A percentile compares a stretch with the other conserved stretches of the same genome.
Evolutionary conservation across 2,329 filamentous ascomycete genomes (phyloP).

Genomic region (Rosellinia necatrix): DNA sequence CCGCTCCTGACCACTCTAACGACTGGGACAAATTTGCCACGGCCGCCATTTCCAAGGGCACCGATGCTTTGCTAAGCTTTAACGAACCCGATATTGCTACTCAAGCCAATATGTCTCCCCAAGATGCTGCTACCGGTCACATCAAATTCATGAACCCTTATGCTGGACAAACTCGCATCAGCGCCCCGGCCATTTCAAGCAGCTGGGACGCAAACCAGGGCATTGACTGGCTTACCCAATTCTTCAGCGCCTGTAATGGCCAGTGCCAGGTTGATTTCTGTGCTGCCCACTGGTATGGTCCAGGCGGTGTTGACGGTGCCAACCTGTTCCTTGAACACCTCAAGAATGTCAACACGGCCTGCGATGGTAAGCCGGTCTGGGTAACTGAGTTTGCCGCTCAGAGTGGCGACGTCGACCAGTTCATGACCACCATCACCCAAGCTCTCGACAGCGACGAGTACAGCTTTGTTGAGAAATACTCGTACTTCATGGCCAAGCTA

Average conservation of each 20-base stretch:
- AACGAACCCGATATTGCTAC: constrained; percentile 69
- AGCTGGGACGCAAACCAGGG: constrained; percentile 55
- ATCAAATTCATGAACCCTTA: constrained; percentile 61
- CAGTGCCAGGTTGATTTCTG: constrained; percentile 64
- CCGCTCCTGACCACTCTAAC: constrained; percentile 47
- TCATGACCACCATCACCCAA: constrained; percentile 55
- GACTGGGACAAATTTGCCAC: constrained; percentile 58
- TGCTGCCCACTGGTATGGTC: constrained; percentile 67
- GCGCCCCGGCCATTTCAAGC: constrained; percentile 67
- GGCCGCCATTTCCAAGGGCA: constrained; percentile 57
- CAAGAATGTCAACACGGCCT: constrained; percentile 49
- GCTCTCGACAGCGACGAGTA: constrained; percentile 53
- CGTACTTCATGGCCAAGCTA: constrained; percentile 59
- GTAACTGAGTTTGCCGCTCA: constrained; percentile 67
- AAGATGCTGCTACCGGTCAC: constrained; percentile 57
- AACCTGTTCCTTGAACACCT: constrained; percentile 61
- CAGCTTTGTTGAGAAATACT: constrained; percentile 58
- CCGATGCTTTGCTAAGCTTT: constrained; percentile 66
- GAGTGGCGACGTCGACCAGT: constrained; percentile 50
- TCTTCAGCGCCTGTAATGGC: constrained; percentile 55
- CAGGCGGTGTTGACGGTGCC: constrained; percentile 45
- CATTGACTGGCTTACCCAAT: constrained; percentile 59
- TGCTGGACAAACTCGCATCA: constrained; percentile 56
- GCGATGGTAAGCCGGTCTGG: constrained; percentile 59
- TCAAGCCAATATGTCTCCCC: constrained; percentile 64